Base-by-base conservation (phyloP, 1,284 basidiomycete genomes). In the Tilletia caries region DNA sequence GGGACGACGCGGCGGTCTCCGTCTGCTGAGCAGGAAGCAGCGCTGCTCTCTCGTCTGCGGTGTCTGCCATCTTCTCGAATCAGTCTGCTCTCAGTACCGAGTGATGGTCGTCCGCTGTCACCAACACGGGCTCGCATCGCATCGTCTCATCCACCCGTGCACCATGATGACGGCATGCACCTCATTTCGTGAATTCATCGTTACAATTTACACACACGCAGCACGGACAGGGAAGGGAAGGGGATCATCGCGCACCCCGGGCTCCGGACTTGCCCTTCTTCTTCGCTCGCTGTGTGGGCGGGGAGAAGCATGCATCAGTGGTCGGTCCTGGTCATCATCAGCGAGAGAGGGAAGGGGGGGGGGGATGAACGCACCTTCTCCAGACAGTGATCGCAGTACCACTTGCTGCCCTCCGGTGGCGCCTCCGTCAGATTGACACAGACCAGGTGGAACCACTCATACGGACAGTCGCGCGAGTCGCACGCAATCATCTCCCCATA, bases 401-500 rank as follows among this genome's bases (percentile, higher is more conserved):
- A 65, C 29, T 29, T 33, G 12, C n/a, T 65, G 3, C 64, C 64
- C 64, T 43, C 37, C 2, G 64, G 64, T 8, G 64, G 64, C 34
- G 23, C 25, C 41, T 23, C 41, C 13, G 58, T 34, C 37, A 65
- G 23, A 25, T 32, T 32, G 20, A 29, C 64, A 29, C 64, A 65
- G 12, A 25, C 64, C 15, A 65, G 37, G 41, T 65, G 64, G 43
- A 65, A 65, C 95, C 95, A 98, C 90, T 98, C 95, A 69, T 88
- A 87, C 79, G 91, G 89, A 84, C 95, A 98, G 62, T 88, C 88
- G n/a, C 87, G 86, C 76, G 91, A 91, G 84, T 98, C 95, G 83
- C 95, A 98, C 2, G 90, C 95, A 78, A 98, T 94, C 95, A 98
- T 98, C 85, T 95, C 92, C 34, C 95, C 94, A 79, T 91, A 95